Evolutionary conservation across 345 rosid species (phyloP).

Genomic region (Aquilaria malaccensis): DNA sequence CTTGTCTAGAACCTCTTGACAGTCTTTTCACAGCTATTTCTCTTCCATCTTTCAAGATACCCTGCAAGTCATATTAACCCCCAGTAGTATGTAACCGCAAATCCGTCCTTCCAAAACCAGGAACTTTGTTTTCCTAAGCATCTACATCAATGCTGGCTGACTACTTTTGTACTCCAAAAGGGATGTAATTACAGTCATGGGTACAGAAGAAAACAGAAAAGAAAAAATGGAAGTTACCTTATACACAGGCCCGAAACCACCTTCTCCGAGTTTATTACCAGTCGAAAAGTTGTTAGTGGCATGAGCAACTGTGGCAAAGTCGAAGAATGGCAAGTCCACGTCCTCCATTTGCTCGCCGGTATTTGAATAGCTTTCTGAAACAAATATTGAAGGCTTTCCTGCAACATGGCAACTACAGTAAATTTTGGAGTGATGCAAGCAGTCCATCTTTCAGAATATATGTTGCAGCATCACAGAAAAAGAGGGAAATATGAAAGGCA

Average conservation of each 20-base stretch:
- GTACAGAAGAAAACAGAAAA: no score
- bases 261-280: slow-evolving; percentile 10
- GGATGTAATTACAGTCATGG: no score
- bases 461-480: no score
- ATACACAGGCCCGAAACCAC: slow-evolving; percentile 10
- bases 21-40: slow-evolving; percentile 52
- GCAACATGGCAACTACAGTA: no score
- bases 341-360: background rate
- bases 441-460: background rate
- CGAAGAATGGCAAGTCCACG: slow-evolving; percentile 7
- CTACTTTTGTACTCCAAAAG: no score
- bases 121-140: no score
- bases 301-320: slow-evolving; percentile 4
- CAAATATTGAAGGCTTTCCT: no score
- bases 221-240: background rate
- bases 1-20: slow-evolving; percentile 35
- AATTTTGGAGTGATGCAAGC: background rate
- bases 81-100: no score
- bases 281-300: slow-evolving; percentile 8
- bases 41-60: slow-evolving; percentile 29
- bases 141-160: no score
- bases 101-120: no score
- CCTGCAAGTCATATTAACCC: slow-evolving; percentile 17
- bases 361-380: no score
- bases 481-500: no score